phyloP scores from a whole-genome alignment of 345 rosid species.

The Salix dunnii region DNA sequence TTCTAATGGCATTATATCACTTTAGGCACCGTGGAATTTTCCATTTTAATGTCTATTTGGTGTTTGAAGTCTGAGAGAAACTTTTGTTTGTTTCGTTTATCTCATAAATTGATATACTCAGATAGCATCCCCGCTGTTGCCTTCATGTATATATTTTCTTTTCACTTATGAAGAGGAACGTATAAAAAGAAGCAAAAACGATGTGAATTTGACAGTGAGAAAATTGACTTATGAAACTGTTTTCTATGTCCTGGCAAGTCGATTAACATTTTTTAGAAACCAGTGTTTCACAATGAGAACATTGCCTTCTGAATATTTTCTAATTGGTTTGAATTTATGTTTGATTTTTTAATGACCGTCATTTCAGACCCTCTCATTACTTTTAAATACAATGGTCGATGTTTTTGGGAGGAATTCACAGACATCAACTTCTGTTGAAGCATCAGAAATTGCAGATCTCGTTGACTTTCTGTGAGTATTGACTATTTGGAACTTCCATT shows the following conservation, averaged over 20 bases:
- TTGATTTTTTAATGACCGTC: slow-evolving; percentile 1
- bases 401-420: slow-evolving; percentile 74
- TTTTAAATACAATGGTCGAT: slow-evolving; percentile 63
- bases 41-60: background rate
- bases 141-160: background rate
- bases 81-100: background rate
- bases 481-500: background rate
- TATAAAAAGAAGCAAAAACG: background rate
- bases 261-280: background rate
- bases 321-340: background rate
- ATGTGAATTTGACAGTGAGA: background rate
- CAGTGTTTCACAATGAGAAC: background rate
- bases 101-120: background rate
- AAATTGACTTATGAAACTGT: background rate
- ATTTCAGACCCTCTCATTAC: slow-evolving; percentile 62
- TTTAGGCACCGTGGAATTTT: background rate
- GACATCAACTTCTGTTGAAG: slow-evolving; percentile 54
- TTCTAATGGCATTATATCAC: background rate
- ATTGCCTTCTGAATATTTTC: background rate
- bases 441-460: slow-evolving; percentile 80
- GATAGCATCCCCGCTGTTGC: background rate
- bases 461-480: slow-evolving; percentile 79
- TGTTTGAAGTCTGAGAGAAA: background rate
- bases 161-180: background rate
- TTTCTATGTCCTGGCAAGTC: background rate